phyloP scores from a whole-genome alignment of 2,329 filamentous ascomycete species.

The Ramularia collo-cygni region DNA sequence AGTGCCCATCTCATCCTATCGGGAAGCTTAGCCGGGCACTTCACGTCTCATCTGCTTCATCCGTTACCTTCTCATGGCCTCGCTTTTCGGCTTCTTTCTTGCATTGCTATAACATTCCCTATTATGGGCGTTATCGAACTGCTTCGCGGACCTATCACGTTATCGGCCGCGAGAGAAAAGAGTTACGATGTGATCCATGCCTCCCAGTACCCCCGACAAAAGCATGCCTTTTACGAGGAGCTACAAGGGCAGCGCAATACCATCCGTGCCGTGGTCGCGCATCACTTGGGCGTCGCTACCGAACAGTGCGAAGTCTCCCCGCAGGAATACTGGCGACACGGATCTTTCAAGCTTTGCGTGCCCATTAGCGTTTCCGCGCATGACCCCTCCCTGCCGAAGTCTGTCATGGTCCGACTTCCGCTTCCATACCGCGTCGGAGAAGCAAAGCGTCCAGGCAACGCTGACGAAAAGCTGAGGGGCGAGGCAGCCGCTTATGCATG shows the following conservation, averaged over 20 bases:
- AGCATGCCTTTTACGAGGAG: neutral
- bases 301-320: neutral
- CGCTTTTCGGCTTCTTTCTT: too few relatives aligned
- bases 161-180: neutral
- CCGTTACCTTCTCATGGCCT: too few relatives aligned
- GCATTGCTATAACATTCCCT: neutral
- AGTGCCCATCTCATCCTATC: too few relatives aligned
- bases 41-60: too few relatives aligned
- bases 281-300: neutral
- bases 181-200: neutral
- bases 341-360: neutral
- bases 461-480: neutral
- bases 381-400: neutral
- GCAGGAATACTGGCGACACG: slow-evolving; percentile 1
- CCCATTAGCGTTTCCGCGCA: neutral
- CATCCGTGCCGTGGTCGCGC: neutral
- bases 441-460: neutral
- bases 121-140: neutral
- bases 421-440: neutral
- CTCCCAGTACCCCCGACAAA: neutral
- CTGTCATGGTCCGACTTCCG: neutral
- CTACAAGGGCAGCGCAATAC: neutral
- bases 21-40: too few relatives aligned
- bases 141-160: neutral
- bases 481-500: slow-evolving; percentile 1